Conservation (phyloP, 345 rosid species). For the Arabidopsis thaliana region DNA sequence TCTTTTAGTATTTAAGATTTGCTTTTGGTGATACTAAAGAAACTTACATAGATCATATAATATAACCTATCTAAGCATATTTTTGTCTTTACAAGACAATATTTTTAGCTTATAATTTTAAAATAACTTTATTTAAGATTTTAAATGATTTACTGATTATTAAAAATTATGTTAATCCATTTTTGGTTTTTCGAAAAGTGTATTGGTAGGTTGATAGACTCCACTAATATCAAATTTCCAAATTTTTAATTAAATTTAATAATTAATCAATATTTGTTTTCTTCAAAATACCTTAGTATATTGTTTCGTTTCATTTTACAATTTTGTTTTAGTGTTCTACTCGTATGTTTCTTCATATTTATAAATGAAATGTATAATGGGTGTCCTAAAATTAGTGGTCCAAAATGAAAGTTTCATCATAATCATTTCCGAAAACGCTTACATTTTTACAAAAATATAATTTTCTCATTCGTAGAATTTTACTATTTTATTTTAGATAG, state of each 20-base stretch:
- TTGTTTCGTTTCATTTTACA: background rate
- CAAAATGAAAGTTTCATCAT: background rate
- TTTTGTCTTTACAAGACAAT: no score
- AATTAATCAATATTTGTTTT: no score
- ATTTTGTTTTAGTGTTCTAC: background rate
- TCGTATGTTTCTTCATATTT: background rate
- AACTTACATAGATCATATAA: background rate
- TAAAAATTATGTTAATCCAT: background rate
- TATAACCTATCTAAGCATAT: background rate
- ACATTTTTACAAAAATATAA: background rate
- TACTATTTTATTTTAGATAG: constrained; percentile 45
- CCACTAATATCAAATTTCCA: background rate
- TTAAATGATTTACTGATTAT: background rate
- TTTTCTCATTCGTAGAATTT: background rate
- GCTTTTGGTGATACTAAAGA: background rate
- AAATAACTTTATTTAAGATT: background rate
- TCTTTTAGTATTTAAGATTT: background rate
- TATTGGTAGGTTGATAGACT: background rate
- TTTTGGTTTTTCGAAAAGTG: background rate
- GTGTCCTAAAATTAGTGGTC: background rate
- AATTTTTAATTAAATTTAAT: no score
- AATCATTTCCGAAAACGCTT: background rate
- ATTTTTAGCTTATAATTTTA: no score
- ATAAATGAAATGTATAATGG: background rate
- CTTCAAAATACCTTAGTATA: background rate